phyloP scores from a whole-genome alignment of 2,329 filamentous ascomycete genomes.

The Fusarium tuaranense region DNA sequence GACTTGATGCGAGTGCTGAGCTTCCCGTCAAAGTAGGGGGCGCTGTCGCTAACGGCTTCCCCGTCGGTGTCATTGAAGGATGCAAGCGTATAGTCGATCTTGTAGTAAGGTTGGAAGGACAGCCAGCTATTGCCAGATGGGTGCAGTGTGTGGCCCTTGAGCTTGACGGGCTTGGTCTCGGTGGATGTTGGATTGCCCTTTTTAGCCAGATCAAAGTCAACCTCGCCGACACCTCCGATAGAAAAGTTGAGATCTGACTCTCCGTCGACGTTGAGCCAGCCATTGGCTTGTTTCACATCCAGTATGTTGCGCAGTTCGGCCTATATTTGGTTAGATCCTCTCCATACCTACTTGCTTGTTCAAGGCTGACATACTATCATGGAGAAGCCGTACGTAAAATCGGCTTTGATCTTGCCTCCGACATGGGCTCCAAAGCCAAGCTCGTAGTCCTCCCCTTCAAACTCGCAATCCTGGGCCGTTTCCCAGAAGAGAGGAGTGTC shows the following conservation, averaged over 20 bases:
- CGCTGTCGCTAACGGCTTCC: not conserved
- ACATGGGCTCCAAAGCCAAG: not conserved
- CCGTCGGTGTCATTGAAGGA: not conserved
- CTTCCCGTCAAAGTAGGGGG: not conserved
- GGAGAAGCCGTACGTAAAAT: not conserved
- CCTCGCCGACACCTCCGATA: not conserved
- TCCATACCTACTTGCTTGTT: not conserved
- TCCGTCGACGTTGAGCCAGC: not conserved
- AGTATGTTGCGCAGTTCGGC: not conserved
- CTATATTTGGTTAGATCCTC: not conserved
- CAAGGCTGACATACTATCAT: not conserved
- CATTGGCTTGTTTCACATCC: not conserved
- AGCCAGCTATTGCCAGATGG: not conserved
- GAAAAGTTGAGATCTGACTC: not conserved
- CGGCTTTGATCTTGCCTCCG: not conserved
- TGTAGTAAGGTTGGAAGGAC: not conserved
- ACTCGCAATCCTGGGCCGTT: not conserved
- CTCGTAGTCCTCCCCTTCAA: constrained; percentile 7
- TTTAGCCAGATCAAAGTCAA: not conserved
- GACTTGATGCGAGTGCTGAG: not conserved
- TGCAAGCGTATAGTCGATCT: not conserved
- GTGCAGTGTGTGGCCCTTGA: not conserved
- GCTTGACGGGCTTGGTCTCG: not conserved
- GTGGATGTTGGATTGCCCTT: not conserved
- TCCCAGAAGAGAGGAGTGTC: constrained; percentile 4